Base-by-base conservation (phyloP, 2,329 filamentous ascomycete species). In the Claviceps sp. region DNA sequence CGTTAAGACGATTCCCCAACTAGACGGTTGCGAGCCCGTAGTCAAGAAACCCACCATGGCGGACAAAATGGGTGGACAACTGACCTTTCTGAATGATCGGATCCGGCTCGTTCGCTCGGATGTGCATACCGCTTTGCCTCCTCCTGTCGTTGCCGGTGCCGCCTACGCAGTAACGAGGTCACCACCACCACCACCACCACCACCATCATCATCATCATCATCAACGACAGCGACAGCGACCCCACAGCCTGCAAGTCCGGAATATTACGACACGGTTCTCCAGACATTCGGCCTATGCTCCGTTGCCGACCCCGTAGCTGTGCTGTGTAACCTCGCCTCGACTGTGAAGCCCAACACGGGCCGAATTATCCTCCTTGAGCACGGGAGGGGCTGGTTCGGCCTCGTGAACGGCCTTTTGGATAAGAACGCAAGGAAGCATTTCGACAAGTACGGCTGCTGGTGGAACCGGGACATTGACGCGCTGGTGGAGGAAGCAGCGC, bases 241-340 rank as follows among this genome's bases (percentile, higher is more conserved):
- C 14, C n/a, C 37, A 39, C n/a, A 14, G 13, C 14, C 37, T 16
- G n/a, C 37, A 14, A 14, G 14, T 6, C 11, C 14, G 4, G 6
- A 5, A 13, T 23, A n/a, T 16, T 84, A 83, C 66, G 80, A 84
- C 65, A 82, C 79, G 2, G 67, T 83, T 39, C 61, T 83, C 34
- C 79, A 83, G 60, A 82, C 79, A 0, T 83, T 84, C 65, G 80
- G 79, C 4, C 71, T 84, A 26, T 84, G 80, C 65, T 80, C 76
- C 58, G 79, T 82, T 2, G 68, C 69, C 4, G 74, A 82, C 59
- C 80, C 80, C 1, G 70, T 74, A 9, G 62, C 61, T 29, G 68
- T 83, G 20, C 62, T 84, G 20, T 62, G 66, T 49, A 76, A 77
- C 61, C 69, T 83, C 60, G 78, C 78, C 1, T 62, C 68, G 8